phyloP scores from a whole-genome alignment of 2,329 filamentous ascomycete genomes.

The Paramyrothecium roridum region DNA sequence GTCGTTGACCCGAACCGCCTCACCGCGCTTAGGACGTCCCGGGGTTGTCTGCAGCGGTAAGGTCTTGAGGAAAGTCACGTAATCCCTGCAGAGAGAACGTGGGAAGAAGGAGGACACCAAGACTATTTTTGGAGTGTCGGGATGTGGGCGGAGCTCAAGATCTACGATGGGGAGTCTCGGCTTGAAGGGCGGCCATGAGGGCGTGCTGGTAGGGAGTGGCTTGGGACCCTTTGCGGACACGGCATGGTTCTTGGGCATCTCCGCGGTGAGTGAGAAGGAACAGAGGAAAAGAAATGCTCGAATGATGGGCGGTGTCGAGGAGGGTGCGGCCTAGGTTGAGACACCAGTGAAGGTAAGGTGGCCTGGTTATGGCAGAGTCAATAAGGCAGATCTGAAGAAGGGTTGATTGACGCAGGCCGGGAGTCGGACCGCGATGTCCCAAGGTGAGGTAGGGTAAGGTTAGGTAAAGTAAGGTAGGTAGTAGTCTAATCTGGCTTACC shows the following conservation, averaged over 20 bases:
- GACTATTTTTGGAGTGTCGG: constrained; percentile 60
- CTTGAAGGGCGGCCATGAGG: constrained; percentile 69
- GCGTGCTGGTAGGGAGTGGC: constrained; percentile 16
- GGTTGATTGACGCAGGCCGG: too few relatives aligned
- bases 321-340: too few relatives aligned
- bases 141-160: constrained; percentile 55
- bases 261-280: not conserved
- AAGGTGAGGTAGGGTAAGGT: too few relatives aligned
- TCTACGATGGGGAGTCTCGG: constrained; percentile 65
- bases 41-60: constrained; percentile 77
- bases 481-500: too few relatives aligned
- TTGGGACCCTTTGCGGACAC: constrained; percentile 14
- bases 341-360: too few relatives aligned
- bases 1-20: constrained; percentile 85
- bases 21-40: constrained; percentile 71
- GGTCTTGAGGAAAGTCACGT: constrained; percentile 67
- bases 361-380: too few relatives aligned
- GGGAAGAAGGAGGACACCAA: constrained; percentile 74
- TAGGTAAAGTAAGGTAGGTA: too few relatives aligned
- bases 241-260: not conserved
- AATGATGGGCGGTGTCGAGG: too few relatives aligned
- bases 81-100: constrained; percentile 68
- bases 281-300: too few relatives aligned
- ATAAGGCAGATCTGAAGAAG: too few relatives aligned
- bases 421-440: too few relatives aligned